Conservation (phyloP, 2,329 filamentous ascomycete genomes). For the Fusarium decemcellulare region DNA sequence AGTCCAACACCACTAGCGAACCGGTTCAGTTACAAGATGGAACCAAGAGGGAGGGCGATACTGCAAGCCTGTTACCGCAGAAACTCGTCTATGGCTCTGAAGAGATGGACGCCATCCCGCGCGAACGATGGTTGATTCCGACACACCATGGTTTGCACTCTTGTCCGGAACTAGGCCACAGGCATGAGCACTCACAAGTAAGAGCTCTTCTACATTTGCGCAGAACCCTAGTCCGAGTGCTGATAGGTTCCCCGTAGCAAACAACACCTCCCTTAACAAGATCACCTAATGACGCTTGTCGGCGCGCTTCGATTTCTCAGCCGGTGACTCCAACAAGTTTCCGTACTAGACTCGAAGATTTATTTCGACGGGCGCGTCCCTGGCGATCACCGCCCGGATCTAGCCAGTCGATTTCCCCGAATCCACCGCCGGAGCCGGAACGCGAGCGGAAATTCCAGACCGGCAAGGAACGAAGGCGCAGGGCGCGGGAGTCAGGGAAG, state of each 20-base stretch:
- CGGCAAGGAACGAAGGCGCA: constrained; percentile 49
- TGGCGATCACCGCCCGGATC: constrained; percentile 42
- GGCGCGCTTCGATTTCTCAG: constrained; percentile 42
- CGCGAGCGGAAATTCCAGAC: constrained; percentile 34
- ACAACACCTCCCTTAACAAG: constrained; percentile 19
- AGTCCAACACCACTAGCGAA: constrained; percentile 7
- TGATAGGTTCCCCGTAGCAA: constrained; percentile 28
- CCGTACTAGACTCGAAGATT: constrained; percentile 41
- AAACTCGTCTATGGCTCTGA: constrained; percentile 21
- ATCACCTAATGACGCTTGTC: constrained; percentile 26
- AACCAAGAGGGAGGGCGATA: constrained; percentile 6
- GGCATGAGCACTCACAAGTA: constrained; percentile 9
- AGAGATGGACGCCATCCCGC: constrained; percentile 13
- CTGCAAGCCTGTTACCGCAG: constrained; percentile 2
- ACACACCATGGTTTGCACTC: constrained; percentile 29
- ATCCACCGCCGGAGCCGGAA: constrained; percentile 18
- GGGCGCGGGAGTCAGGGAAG: constrained; percentile 48
- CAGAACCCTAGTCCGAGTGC: background rate
- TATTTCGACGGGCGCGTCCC: constrained; percentile 44
- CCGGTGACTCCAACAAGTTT: constrained; percentile 43
- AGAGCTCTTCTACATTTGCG: background rate
- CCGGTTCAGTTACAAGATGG: background rate
- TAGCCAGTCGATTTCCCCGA: constrained; percentile 35
- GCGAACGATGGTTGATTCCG: constrained; percentile 13
- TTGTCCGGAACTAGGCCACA: constrained; percentile 31